Evolutionary conservation across 1,284 basidiomycete genomes (phyloP).

Genomic region (Cerioporus squamosus): DNA sequence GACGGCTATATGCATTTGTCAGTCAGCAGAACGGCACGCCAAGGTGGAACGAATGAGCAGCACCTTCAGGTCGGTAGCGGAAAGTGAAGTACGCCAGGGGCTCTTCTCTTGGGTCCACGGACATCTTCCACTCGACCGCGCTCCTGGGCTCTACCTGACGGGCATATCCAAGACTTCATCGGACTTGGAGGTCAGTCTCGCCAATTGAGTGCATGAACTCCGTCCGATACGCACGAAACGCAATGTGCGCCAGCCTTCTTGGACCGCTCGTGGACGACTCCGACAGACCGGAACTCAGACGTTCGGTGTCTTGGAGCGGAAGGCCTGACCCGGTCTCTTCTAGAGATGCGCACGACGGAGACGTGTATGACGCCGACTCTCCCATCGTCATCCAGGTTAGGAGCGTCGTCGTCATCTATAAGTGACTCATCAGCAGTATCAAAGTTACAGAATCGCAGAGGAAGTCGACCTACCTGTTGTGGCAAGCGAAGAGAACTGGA

Average conservation of each 20-base stretch:
- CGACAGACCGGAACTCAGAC: not conserved
- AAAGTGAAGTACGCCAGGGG: slow-evolving; percentile 5
- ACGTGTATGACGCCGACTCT: no score
- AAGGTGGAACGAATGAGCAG: not conserved
- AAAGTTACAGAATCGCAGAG: no score
- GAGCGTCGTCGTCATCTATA: no score
- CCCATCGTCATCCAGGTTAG: no score
- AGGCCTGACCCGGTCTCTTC: no score
- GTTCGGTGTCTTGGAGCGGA: no score
- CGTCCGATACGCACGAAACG: slow-evolving; percentile 10
- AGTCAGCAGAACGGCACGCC: not conserved
- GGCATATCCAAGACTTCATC: not conserved
- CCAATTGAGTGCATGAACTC: not conserved
- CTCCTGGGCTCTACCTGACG: not conserved
- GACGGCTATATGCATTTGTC: not conserved
- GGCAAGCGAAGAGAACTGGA: slow-evolving; percentile 6
- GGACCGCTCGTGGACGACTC: slow-evolving; percentile 16
- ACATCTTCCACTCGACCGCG: not conserved
- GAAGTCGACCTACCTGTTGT: slow-evolving; percentile 2
- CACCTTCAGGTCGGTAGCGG: slow-evolving; percentile 6
- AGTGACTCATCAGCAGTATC: no score
- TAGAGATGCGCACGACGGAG: no score
- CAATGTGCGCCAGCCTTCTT: slow-evolving; percentile 23
- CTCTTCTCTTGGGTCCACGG: not conserved
- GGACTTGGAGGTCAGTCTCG: not conserved